Evolutionary conservation across 2,329 filamentous ascomycete genomes (phyloP).

Genomic region (Aureobasidium uvarum): DNA sequence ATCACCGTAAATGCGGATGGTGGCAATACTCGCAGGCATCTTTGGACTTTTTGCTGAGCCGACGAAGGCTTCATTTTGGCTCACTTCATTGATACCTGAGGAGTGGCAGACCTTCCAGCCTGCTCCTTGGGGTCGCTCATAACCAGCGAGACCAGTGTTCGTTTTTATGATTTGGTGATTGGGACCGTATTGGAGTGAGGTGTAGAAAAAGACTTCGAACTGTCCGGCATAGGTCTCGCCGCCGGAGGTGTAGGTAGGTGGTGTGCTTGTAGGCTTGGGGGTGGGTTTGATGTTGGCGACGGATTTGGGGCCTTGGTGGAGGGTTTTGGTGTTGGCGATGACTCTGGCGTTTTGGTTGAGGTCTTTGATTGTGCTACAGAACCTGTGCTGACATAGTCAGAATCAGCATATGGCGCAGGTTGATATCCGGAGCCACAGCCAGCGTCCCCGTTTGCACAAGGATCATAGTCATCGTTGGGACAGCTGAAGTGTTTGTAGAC

Average conservation of each 20-base stretch:
- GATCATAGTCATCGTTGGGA: too few species aligned
- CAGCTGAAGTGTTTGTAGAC: too few species aligned
- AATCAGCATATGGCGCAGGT: too few species aligned
- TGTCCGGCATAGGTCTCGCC: neutral
- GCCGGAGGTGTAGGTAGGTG: neutral
- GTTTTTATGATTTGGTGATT: neutral
- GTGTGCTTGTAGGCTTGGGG: neutral
- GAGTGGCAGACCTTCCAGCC: neutral
- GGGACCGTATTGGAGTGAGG: neutral
- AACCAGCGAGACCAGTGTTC: neutral
- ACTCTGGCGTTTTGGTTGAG: too few species aligned
- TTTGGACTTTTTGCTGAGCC: neutral
- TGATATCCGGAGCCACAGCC: too few species aligned
- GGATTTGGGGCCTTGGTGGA: too few species aligned
- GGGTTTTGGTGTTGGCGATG: too few species aligned
- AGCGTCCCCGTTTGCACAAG: too few species aligned
- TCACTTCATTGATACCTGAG: neutral
- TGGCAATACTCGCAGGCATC: neutral
- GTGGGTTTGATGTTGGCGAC: neutral
- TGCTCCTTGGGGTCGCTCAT: neutral
- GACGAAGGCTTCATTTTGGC: neutral
- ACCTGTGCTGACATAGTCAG: too few species aligned
- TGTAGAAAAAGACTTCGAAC: neutral
- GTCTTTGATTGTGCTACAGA: too few species aligned
- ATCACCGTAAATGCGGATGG: neutral